Percentiles rank a stretch among this genome's conserved stretches.
Evolutionary conservation across 371 early-diverging fungal species (phyloP).

Genomic region (Nematocida ironsii): DNA sequence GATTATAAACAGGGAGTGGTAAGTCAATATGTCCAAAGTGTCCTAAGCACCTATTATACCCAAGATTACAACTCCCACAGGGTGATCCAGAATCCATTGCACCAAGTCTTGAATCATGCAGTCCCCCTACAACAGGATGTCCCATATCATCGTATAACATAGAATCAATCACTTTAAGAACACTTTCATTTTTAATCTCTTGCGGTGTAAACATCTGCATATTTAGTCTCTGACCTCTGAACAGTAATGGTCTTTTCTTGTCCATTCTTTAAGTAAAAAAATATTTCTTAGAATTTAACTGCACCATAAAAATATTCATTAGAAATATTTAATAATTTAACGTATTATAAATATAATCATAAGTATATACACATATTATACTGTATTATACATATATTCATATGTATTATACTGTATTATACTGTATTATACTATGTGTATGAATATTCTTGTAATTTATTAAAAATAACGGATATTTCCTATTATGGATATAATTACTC

Average conservation of each 20-base stretch:
- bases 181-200: constrained; percentile 87
- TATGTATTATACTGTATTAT: no score
- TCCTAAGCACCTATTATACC: constrained; percentile 66
- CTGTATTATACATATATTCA: no score
- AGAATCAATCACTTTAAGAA: constrained; percentile 82
- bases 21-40: constrained; percentile 70
- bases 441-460: no score
- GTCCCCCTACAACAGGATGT: constrained; percentile 83
- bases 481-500: no score
- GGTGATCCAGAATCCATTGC: constrained; percentile 76
- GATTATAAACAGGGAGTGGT: constrained; percentile 72
- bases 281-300: constrained; percentile 7
- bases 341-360: no score
- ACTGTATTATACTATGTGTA: no score
- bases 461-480: no score
- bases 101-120: constrained; percentile 91
- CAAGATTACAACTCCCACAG: constrained; percentile 67
- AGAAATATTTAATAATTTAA: no score
- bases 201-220: constrained; percentile 71
- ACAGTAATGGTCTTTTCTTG: constrained; percentile 37
- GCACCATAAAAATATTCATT: no score
- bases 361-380: no score
- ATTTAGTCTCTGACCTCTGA: not conserved
- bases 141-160: constrained; percentile 82
- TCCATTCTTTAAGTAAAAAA: constrained; percentile 42